These are phyloP conservation scores for Colletotrichum lupini DNA, from an alignment of 2,329 filamentous ascomycete genomes.

Conservation along the genomic window DNA sequence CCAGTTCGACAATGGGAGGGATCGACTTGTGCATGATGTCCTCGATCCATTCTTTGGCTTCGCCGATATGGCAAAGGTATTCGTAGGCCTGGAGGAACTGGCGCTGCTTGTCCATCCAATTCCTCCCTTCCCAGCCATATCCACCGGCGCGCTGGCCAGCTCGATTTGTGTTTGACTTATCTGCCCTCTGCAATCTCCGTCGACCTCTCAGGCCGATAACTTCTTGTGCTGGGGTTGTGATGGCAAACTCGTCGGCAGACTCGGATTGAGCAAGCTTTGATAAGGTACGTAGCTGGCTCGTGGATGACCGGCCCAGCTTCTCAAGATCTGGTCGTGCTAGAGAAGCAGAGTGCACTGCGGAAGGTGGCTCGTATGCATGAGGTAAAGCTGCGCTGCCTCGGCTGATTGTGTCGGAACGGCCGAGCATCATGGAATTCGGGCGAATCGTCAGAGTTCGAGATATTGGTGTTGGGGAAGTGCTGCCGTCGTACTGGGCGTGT, in stretches of 20 bases:
- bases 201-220: slow-evolving; percentile 89
- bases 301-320: slow-evolving; percentile 87
- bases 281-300: slow-evolving; percentile 86
- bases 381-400: slow-evolving; percentile 46
- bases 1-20: slow-evolving; percentile 91
- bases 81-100: slow-evolving; percentile 98
- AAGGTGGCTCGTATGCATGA: slow-evolving; percentile 45
- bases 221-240: slow-evolving; percentile 82
- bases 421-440: slow-evolving; percentile 71
- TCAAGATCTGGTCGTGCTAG: slow-evolving; percentile 80
- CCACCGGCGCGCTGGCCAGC: slow-evolving; percentile 58
- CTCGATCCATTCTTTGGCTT: slow-evolving; percentile 99
- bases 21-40: slow-evolving; percentile 86
- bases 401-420: slow-evolving; percentile 65
- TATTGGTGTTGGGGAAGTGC: slow-evolving; percentile 55
- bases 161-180: slow-evolving; percentile 60
- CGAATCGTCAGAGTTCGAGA: slow-evolving; percentile 56
- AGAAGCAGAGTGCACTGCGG: slow-evolving; percentile 53
- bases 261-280: slow-evolving; percentile 84
- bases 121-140: slow-evolving; percentile 83
- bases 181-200: slow-evolving; percentile 80
- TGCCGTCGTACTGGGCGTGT: slow-evolving; percentile 56
- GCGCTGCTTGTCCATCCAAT: slow-evolving; percentile 99
- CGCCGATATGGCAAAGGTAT: slow-evolving; percentile 98
- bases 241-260: slow-evolving; percentile 81